These are phyloP conservation scores for Oidium heveae DNA, from an alignment of 2,329 filamentous ascomycete species.

Conservation along the genomic window DNA sequence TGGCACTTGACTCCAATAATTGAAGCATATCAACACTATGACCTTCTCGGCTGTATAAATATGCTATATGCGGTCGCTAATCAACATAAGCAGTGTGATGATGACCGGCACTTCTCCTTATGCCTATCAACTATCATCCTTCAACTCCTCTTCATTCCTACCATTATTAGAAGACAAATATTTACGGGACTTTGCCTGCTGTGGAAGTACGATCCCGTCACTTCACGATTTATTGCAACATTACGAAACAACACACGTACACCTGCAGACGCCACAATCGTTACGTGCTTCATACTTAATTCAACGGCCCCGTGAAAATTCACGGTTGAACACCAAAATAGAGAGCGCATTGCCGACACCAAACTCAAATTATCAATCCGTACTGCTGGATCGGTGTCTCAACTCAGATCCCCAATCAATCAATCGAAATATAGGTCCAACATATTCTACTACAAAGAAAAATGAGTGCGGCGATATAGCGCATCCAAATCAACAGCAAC, in stretches of 20 bases:
- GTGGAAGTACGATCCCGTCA: constrained; percentile 66
- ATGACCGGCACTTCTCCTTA: constrained; percentile 96
- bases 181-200: constrained; percentile 93
- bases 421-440: too few relatives aligned
- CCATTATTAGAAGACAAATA: constrained; percentile 94
- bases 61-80: background rate
- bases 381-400: too few relatives aligned
- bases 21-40: too few relatives aligned
- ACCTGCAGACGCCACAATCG: constrained; percentile 25
- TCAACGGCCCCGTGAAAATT: background rate
- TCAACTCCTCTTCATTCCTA: constrained; percentile 87
- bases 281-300: background rate
- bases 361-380: too few relatives aligned
- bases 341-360: background rate
- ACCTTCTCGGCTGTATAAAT: too few relatives aligned
- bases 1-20: too few relatives aligned
- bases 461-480: too few relatives aligned
- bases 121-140: constrained; percentile 70
- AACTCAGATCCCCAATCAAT: too few relatives aligned
- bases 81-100: constrained; percentile 39
- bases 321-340: background rate
- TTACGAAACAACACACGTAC: constrained; percentile 84
- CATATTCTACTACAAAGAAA: too few relatives aligned
- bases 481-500: too few relatives aligned
- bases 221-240: constrained; percentile 89